Evolutionary conservation across 2,329 filamentous ascomycete genomes (phyloP), one percentile per base, ranked within the genome.

Genomic region (Xylaria sp.): DNA sequence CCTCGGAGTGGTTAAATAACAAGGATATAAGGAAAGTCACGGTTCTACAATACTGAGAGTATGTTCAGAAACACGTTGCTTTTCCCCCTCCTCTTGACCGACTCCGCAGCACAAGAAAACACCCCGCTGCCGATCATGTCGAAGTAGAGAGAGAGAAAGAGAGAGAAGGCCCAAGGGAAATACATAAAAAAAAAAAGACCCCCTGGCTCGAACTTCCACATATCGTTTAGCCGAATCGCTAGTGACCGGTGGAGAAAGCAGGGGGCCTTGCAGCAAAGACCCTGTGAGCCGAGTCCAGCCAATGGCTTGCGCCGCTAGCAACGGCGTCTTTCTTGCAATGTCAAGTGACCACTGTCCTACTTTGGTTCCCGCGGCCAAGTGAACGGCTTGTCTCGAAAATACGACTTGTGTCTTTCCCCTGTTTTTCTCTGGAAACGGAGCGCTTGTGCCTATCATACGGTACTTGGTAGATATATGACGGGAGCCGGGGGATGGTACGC

Each of bases 341-440:
- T 68, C 66, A 65, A 68, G 53, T 68, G 66, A 68, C 66, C 66
- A 29, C 33, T 62, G 45, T 65, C 62, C 62, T 56, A 22, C 66
- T 62, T 65, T 58, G 61, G 66, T 27, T 49, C 27, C 29, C 39
- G 36, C 45, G 56, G 56, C 65, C 61, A 64, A 62, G 61, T 64
- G 61, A 61, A 47, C 61, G n/a, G 47, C 54, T 53, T 63, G 63
- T 66, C 39, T 66, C 55, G 39, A 25, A 55, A 61, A 61, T 54
- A 56, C 50, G 58, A 55, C 49, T 50, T 33, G 64, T 63, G 39
- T 36, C 54, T 50, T n/a, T 66, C 33, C 39, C 53, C 53, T 55
- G 22, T 27, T 42, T 55, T n/a, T 42, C 36, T 36, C 22, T 39
- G 13, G 11, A 17, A 39, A 31, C 20, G 33, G 29, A 22, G 29